Base-by-base conservation (phyloP, 768 basidiomycete genomes). In the Lanmaoa rubissima region DNA sequence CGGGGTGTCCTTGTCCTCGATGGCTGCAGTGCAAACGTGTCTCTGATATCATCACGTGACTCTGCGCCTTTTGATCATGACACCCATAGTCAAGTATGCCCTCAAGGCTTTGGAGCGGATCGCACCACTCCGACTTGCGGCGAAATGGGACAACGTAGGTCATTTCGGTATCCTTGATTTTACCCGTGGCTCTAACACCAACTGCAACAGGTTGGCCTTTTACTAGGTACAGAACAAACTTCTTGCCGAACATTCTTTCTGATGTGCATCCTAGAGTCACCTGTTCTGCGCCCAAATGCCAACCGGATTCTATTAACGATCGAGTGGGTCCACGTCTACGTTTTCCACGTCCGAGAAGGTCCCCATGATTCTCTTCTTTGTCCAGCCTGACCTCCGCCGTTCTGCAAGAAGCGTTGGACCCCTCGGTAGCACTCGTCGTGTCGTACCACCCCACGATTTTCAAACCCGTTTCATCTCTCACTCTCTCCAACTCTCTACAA, bases 121-220 rank as follows among this genome's bases (percentile, higher is more conserved):
- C 60, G 94, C 94, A 1, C 95, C 95, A 4, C 79, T 93, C 21
- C 78, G 83, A 38, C 79, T 97, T 9, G 94, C 95, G 17, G 94
- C 90, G 61, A 83, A 81, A 59, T 98, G 95, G 94, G 95, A 98
- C 67, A 98, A 98, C 74, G 94, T 97, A 61, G 74, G 90, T 75
- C 38, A 13, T 52, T 55, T 52, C 28, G 42, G 17, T 43, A 34
- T 51, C 39, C 36, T 55, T 14, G 13, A 47, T 42, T 21, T 51
- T 51, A 48, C 61, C 43, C n/a, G 21, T 32, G 8, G 32, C 19
- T 54, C 51, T 49, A 34, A 64, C 32, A 28, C 49, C 19, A 24
- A 40, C 40, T 45, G 8, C 47, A 58, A 59, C 54, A 90, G 90
- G 86, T 89, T 51, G 90, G 90, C 53, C 72, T 91, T 35, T 73